A percentile compares a stretch with the other conserved stretches of the same genome.
Evolutionary conservation across 768 basidiomycete genomes (phyloP).

Genomic region (Floccularia luteovirens): DNA sequence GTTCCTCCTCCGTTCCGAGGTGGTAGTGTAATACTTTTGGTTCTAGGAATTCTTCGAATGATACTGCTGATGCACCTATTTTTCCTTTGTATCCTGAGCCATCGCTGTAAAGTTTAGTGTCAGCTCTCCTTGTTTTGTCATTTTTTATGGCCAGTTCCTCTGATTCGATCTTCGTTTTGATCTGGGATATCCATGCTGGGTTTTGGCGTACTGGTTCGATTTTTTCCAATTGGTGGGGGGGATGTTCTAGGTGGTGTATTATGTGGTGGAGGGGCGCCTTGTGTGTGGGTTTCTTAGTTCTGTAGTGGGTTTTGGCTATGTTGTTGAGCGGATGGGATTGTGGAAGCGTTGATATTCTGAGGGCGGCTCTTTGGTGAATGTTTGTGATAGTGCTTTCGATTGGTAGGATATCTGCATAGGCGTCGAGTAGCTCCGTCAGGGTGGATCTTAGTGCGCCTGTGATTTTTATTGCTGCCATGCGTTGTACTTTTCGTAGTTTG

Average conservation of each 20-base stretch:
- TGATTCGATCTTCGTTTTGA: constrained; percentile 6
- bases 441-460: constrained; percentile 10
- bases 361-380: constrained; percentile 2
- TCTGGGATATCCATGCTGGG: constrained; percentile 2
- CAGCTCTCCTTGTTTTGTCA: constrained; percentile 1
- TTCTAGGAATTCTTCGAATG: not conserved
- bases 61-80: constrained; percentile 15
- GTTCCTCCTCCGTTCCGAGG: constrained; percentile 7
- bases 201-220: constrained; percentile 1
- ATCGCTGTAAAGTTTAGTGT: constrained; percentile 11
- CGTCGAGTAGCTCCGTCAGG: constrained; percentile 9
- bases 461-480: constrained; percentile 7
- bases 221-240: constrained; percentile 10
- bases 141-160: too few species aligned
- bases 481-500: constrained; percentile 9
- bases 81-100: constrained; percentile 12
- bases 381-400: not conserved
- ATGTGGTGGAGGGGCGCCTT: not conserved
- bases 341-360: constrained; percentile 1
- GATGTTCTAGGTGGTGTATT: not conserved
- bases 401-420: constrained; percentile 9
- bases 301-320: not conserved
- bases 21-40: constrained; percentile 5
- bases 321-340: constrained; percentile 3
- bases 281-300: not conserved